Evolutionary conservation across 2,329 filamentous ascomycete genomes (phyloP).

Genomic region (Mycogone perniciosa): DNA sequence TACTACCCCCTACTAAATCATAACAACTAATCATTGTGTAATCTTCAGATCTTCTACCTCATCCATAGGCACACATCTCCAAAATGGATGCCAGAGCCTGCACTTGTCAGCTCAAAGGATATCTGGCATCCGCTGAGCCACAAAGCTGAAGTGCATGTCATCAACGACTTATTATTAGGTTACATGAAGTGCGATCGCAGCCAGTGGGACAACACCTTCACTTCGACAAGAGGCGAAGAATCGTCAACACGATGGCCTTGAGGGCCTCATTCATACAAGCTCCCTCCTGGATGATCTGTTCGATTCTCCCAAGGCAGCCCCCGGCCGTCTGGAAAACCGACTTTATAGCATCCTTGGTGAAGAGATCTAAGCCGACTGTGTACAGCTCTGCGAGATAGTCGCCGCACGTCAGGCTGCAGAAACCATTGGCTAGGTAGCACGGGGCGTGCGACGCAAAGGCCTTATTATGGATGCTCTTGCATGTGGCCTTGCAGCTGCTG

Average conservation of each 20-base stretch:
- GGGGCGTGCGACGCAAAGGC: conserved; percentile 8
- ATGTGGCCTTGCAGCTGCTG: conserved; percentile 6
- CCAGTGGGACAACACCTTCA: too few relatives aligned
- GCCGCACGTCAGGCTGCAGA: conserved; percentile 4
- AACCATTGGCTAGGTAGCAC: conserved; percentile 9
- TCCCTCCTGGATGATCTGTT: conserved; percentile 5
- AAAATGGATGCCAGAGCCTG: too few relatives aligned
- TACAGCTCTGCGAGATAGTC: conserved; percentile 4
- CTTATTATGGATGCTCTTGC: conserved; percentile 5
- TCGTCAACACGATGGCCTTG: background rate
- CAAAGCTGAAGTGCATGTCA: too few relatives aligned
- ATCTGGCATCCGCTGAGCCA: too few relatives aligned
- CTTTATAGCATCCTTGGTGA: conserved; percentile 6
- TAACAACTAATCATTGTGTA: too few relatives aligned
- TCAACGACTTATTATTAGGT: too few relatives aligned
- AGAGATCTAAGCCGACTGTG: conserved; percentile 9
- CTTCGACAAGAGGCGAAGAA: background rate
- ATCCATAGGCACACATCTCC: too few relatives aligned
- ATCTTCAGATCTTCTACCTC: too few relatives aligned
- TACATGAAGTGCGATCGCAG: too few relatives aligned
- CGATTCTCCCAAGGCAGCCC: conserved; percentile 1
- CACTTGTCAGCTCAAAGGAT: too few relatives aligned
- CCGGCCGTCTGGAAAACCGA: conserved; percentile 1
- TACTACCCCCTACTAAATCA: too few relatives aligned
- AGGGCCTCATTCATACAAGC: conserved; percentile 6